Base-by-base conservation (phyloP, 1,284 basidiomycete genomes). In the Kalmanozyma brasiliensis region DNA sequence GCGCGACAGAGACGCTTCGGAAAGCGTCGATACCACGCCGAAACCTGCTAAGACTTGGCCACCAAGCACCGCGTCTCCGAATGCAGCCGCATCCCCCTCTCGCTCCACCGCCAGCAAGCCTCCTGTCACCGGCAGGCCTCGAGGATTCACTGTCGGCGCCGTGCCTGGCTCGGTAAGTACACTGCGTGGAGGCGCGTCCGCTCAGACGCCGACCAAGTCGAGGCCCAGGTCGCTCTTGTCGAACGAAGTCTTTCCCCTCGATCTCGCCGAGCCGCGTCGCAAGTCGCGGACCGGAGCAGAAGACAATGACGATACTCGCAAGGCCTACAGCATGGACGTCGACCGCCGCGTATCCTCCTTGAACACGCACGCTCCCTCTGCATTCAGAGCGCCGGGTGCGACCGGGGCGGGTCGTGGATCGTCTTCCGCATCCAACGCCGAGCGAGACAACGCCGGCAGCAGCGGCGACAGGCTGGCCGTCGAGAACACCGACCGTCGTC, bases 131-230 rank as follows among this genome's bases (percentile, higher is more conserved):
- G 75, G 75, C 17, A 52, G 75, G 24, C 73, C 75, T 4, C 33
- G 75, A 56, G 75, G 75, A 11, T 68, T 71, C 24, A 77, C 75
- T 8, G 67, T 77, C n/a, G 75, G 75, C 22, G 75, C 75, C n/a
- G 61, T 77, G 3, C 73, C 75, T 13, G 49, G 45, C 22, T 36
- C 36, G 8, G 36, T 55, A 5, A 33, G 26, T 11, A 33, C 55
- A 2, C 30, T 49, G 17, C 45, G 62, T 26, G 49, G 32, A 10
- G 40, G 49, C 32, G 49, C 41, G 8, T 45, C 62, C 6, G n/a
- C 30, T 8, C 53, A 43, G 19, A 30, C 48, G 8, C 16, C 51
- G 1, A 37, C 13, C 52, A 71, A 61, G 13, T 38, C 64, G 1
- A 45, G 75, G 17, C 75, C 75, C 3, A 56, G 75, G 22, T 77